A percentile compares a stretch with the other conserved stretches of the same genome.
Evolutionary conservation across 345 rosid genomes (phyloP).

Genomic region (Hibiscus syriacus): DNA sequence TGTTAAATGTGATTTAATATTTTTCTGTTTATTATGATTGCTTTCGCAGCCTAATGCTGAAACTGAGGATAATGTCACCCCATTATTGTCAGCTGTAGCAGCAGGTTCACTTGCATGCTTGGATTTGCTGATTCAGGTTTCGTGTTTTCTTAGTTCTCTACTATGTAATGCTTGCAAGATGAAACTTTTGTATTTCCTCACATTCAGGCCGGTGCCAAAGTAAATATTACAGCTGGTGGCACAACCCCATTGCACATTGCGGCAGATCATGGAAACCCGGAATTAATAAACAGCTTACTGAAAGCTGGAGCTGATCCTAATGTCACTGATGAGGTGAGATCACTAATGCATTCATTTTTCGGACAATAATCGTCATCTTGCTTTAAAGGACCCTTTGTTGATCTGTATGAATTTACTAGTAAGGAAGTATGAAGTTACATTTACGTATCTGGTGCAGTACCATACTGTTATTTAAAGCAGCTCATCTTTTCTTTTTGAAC

Average conservation of each 20-base stretch:
- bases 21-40: background rate
- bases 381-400: background rate
- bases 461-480: background rate
- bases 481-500: background rate
- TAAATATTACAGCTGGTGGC: slow-evolving; percentile 72
- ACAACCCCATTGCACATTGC: slow-evolving; percentile 92
- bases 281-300: slow-evolving; percentile 59
- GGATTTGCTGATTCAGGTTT: slow-evolving; percentile 73
- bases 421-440: background rate
- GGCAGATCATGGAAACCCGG: slow-evolving; percentile 63
- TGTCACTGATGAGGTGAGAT: slow-evolving; percentile 56
- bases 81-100: slow-evolving; percentile 81
- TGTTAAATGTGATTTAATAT: background rate
- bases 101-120: slow-evolving; percentile 75
- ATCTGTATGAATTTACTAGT: background rate
- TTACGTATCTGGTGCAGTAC: background rate
- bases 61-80: slow-evolving; percentile 81
- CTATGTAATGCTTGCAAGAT: background rate
- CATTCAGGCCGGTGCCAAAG: slow-evolving; percentile 80
- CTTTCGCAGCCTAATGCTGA: slow-evolving; percentile 76
- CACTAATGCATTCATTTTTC: background rate
- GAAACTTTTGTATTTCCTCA: slow-evolving; percentile 6
- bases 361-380: background rate
- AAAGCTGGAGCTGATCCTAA: slow-evolving; percentile 88
- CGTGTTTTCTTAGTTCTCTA: slow-evolving; percentile 9